phyloP scores from a whole-genome alignment of 495 filamentous ascomycete genomes.

The Penicillium samsonianum region DNA sequence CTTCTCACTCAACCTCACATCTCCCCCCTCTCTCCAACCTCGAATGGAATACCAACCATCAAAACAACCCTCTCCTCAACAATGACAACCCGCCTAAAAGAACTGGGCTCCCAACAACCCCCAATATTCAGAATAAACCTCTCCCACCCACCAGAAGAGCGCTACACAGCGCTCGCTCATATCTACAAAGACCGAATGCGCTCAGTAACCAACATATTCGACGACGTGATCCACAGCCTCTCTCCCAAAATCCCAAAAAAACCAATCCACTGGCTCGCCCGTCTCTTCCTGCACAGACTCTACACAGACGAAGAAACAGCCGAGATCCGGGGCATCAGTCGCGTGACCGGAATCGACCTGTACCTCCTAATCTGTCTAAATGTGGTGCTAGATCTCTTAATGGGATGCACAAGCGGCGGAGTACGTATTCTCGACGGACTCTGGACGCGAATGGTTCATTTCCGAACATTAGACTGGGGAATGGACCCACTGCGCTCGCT shows the following conservation, averaged over 20 bases:
- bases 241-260: slow-evolving; percentile 27
- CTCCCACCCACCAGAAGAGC: slow-evolving; percentile 54
- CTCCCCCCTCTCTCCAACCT: background rate
- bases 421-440: slow-evolving; percentile 30
- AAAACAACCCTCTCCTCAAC: background rate
- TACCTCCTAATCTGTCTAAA: slow-evolving; percentile 63
- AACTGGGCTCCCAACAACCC: slow-evolving; percentile 15
- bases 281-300: slow-evolving; percentile 49
- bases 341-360: slow-evolving; percentile 53
- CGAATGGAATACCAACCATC: background rate
- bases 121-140: slow-evolving; percentile 59
- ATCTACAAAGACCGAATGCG: slow-evolving; percentile 45
- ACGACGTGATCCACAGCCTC: slow-evolving; percentile 38
- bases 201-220: slow-evolving; percentile 49
- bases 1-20: background rate
- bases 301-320: slow-evolving; percentile 59
- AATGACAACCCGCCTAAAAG: background rate
- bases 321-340: slow-evolving; percentile 60
- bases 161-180: slow-evolving; percentile 52
- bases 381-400: slow-evolving; percentile 61
- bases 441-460: slow-evolving; percentile 56
- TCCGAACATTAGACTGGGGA: slow-evolving; percentile 67
- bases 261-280: slow-evolving; percentile 39
- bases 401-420: slow-evolving; percentile 67
- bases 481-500: slow-evolving; percentile 61